Evolutionary conservation across 2,329 filamentous ascomycete genomes (phyloP), one percentile per base, ranked within the genome.

Genomic region (Clonostachys rhizophaga): DNA sequence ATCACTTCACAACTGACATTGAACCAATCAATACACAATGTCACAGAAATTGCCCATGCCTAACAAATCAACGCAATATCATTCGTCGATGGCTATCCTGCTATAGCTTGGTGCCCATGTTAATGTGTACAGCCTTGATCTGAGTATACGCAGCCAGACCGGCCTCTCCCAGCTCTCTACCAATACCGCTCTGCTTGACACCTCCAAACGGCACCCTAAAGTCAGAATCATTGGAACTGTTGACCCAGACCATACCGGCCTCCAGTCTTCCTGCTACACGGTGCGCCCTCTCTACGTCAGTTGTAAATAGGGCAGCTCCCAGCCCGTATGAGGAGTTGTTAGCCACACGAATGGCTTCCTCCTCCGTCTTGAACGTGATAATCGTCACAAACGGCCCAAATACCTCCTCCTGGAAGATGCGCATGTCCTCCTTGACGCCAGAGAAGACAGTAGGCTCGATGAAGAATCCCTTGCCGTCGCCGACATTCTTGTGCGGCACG

Each of bases 161-260:
- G 2, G 64, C 67, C 54, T 70, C 67, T 3, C 67, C 68, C 2
- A 71, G 49, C 52, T 79, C 76, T n/a, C 75, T 61, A 0, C 78
- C 77, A 58, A 81, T 79, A 5, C 79, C 79, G 58, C 71, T 76
- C 65, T 81, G 75, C 65, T 84, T 84, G 7, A 82, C 76, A 41
- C 78, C 78, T 16, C 61, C 60, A 48, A 60, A 60, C 1, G 57
- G 55, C 18, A 58, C 51, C 5, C 50, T 43, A 5, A 48, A 46
- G 64, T 87, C 81, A 20, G 58, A 53, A 45, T 60, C 55, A 43
- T 60, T 53, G 11, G 49, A 54, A 17, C 51, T 54, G 47, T 66
- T 67, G 43, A 67, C 58, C 63, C 64, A 66, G n/a, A 66, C 63
- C 60, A 63, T 65, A 40, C 77, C 77, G 8, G 75, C 68, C 58